Evolutionary conservation across 108 stramenopile species (phyloP), one percentile per base, ranked within the genome.

Genomic region (Skeletonema tropicum): DNA sequence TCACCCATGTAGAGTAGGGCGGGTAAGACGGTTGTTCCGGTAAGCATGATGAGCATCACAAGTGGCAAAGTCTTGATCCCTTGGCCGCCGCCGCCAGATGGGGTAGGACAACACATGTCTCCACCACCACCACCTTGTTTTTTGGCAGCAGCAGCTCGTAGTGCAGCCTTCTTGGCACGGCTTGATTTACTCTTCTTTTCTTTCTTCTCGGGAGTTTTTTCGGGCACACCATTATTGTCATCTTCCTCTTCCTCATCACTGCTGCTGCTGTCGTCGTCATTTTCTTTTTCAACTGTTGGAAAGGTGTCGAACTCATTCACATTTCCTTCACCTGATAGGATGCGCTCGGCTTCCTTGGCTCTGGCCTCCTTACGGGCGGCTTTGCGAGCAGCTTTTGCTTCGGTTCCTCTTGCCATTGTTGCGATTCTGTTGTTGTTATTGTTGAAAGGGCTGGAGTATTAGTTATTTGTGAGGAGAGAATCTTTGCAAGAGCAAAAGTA

Each of bases 51-150:
- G 41, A 96, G 85, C 42, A 96, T 76, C 23, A 96, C 77, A 48
- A 96, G 70, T 10, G 95, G 95, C 46, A 85, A 64, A 3, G 86
- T 88, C 68, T 96, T 94, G 85, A 96, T 96, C 1, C 93, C 91
- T n/a, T 68, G 66, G 7, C 62, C 39, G 17, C 5, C 33, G 11
- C 64, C 79, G 9, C 64, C 68, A 17, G 32, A 36, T 26, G 41
- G 66, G 9, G 39, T 66, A 46, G 66, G 59, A 23, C 58, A 57
- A 62, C 63, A 58, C 23, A 60, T 66, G 64, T 66, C 72, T 52
- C 80, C 42, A n/a, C 64, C 73, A 30, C 46, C 31, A 31, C 60
- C 46, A 2, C 45, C 74, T 13, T 32, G 29, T 3, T 45, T 11
- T 45, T 45, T 45, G 42, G 42, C 42, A n/a, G 42, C 42, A 15